Evolutionary conservation across 345 rosid genomes (phyloP), one percentile per base, ranked within the genome.

Genomic region (Geranium brycei): DNA sequence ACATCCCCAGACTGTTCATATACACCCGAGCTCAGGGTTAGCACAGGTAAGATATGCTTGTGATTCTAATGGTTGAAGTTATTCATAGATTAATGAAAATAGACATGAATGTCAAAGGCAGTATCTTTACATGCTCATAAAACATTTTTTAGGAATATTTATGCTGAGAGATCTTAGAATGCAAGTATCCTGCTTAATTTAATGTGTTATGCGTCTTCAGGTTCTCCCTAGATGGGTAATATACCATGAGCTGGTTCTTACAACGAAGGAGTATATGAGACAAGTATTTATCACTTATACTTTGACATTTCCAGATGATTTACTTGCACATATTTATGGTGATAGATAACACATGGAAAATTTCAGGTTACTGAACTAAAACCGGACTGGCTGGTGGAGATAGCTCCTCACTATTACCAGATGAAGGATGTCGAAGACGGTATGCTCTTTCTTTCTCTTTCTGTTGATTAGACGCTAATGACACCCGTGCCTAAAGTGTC

Each of bases 341-440:
- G 40, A 19, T 72, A 38, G 31, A 72, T 66, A 57, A 73, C 66
- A 67, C 62, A 41, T 57, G 73, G 68, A 59, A 15, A 59, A 19
- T 59, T 19, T 19, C 82, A 93, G 97, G 95, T 88, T 38, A 87
- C 96, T 13, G 97, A 95, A 71, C 85, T 91, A 70, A 95, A 88
- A 76, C 99, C 99, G 4, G 99, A 95, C 53, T 95, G 99, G 97
- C 80, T 95, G 78, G 88, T 91, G 59, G 99, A 95, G 78, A 85
- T 91, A 75, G 97, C 96, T 16, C 99, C 97, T 1, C 97, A 95
- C 67, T 95, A 75, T 73, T 95, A 91, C 82, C 96, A 95, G 80
- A 68, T 72, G 75, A 91, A 95, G 83, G 99, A 95, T 68, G 99
- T 95, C 31, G 99, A 95, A 74, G 99, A 95, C 74, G 47, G 97